A percentile compares a stretch with the other conserved stretches of the same genome.
Evolutionary conservation across 768 basidiomycete species (phyloP).

Genomic region (Rhizopogon rudus): DNA sequence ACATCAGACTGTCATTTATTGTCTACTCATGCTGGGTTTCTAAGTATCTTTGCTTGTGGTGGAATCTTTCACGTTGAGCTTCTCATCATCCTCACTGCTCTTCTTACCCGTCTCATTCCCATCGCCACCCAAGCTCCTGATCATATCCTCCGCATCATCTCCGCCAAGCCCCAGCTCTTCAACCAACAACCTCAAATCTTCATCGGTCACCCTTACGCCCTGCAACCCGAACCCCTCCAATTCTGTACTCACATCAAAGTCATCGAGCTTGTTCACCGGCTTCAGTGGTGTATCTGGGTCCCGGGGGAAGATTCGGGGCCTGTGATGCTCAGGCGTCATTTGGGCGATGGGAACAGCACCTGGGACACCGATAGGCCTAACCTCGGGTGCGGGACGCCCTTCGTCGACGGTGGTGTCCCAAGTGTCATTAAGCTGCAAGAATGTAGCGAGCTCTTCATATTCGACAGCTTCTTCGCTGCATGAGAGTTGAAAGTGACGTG

Average conservation of each 20-base stretch:
- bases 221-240: constrained; percentile 69
- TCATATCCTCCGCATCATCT: constrained; percentile 73
- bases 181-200: constrained; percentile 66
- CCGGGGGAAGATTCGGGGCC: constrained; percentile 46
- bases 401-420: constrained; percentile 60
- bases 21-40: constrained; percentile 1
- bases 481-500: constrained; percentile 1
- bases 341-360: constrained; percentile 70
- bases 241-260: constrained; percentile 64
- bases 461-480: constrained; percentile 83
- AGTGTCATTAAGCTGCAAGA: constrained; percentile 67
- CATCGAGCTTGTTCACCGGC: constrained; percentile 53
- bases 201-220: constrained; percentile 72
- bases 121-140: constrained; percentile 50
- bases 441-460: constrained; percentile 62
- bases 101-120: constrained; percentile 9
- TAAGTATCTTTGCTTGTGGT: not conserved
- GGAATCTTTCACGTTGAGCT: constrained; percentile 4
- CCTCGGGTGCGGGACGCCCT: constrained; percentile 48
- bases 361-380: constrained; percentile 72
- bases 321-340: constrained; percentile 77
- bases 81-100: constrained; percentile 7
- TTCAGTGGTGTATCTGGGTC: constrained; percentile 41
- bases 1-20: too few relatives aligned
- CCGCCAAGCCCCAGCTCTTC: constrained; percentile 72